Percentiles rank a stretch among this genome's conserved stretches.
These are phyloP conservation scores for Lagenidium giganteum DNA, from an alignment of 352 stramenopile genomes.

Conservation along the genomic window DNA sequence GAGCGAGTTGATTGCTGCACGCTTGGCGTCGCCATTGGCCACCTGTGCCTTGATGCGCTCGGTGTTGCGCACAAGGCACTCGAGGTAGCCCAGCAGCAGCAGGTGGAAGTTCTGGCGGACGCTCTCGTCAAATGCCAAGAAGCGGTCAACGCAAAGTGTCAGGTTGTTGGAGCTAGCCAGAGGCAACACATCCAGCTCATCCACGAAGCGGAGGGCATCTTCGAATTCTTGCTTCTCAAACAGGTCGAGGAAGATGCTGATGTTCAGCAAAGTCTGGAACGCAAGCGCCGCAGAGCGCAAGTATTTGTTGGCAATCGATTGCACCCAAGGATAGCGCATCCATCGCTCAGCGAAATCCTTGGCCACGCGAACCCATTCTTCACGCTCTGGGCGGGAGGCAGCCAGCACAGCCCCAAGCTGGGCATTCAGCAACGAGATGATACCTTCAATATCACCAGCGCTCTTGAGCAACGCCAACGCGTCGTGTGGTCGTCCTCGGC, in stretches of 20 bases:
- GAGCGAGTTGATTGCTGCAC: slow-evolving; percentile 37
- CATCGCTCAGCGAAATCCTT: slow-evolving; percentile 84
- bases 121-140: slow-evolving; percentile 72
- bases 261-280: slow-evolving; percentile 84
- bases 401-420: slow-evolving; percentile 64
- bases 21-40: slow-evolving; percentile 42
- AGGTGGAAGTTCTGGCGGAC: slow-evolving; percentile 85
- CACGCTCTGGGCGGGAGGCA: slow-evolving; percentile 50
- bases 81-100: slow-evolving; percentile 81
- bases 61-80: slow-evolving; percentile 81
- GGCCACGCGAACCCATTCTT: slow-evolving; percentile 77
- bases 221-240: slow-evolving; percentile 80
- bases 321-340: slow-evolving; percentile 84
- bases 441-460: slow-evolving; percentile 72
- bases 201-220: slow-evolving; percentile 80
- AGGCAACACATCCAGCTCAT: slow-evolving; percentile 69
- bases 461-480: slow-evolving; percentile 75
- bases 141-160: slow-evolving; percentile 72
- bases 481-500: slow-evolving; percentile 64
- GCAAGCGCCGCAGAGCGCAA: slow-evolving; percentile 60
- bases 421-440: slow-evolving; percentile 65
- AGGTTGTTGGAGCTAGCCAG: slow-evolving; percentile 57
- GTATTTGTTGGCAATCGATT: slow-evolving; percentile 65
- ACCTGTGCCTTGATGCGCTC: slow-evolving; percentile 71
- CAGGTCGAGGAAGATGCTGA: slow-evolving; percentile 83